Conservation (phyloP, 257 asterid species). For the Marsdenia floribunda region DNA sequence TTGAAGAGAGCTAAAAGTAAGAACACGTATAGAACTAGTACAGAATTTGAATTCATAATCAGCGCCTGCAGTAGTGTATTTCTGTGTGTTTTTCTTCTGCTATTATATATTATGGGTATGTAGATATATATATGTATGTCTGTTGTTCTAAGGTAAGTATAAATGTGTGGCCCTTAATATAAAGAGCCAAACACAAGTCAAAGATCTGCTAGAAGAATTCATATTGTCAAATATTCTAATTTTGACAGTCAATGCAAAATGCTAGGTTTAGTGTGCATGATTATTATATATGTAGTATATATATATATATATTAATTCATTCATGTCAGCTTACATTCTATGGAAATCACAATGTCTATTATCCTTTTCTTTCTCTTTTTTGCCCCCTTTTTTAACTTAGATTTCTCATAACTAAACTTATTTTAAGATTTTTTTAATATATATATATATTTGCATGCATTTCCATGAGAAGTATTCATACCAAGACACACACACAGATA, state of each 20-base stretch:
- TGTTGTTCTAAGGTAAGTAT: slow-evolving; percentile 25
- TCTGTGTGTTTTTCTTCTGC: neutral
- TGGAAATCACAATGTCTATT: too few relatives aligned
- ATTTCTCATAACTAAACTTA: too few relatives aligned
- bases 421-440: neutral
- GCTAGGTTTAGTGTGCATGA: slow-evolving; percentile 25
- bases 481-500: neutral
- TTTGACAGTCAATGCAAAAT: slow-evolving; percentile 40
- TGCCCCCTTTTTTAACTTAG: too few relatives aligned
- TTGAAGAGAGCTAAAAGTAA: slow-evolving; percentile 26
- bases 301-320: too few relatives aligned
- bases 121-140: neutral
- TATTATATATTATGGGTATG: neutral
- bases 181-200: slow-evolving; percentile 36
- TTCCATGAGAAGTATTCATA: slow-evolving; percentile 24
- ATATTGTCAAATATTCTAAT: slow-evolving; percentile 13
- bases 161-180: slow-evolving; percentile 36
- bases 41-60: slow-evolving; percentile 15
- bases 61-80: slow-evolving; percentile 19
- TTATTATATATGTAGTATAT: too few relatives aligned
- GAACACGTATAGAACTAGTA: slow-evolving; percentile 23
- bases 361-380: too few relatives aligned
- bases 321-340: too few relatives aligned
- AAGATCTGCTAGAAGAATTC: slow-evolving; percentile 41
- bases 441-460: slow-evolving; percentile 40